Evolutionary conservation across 1,284 basidiomycete genomes (phyloP), one percentile per base, ranked within the genome.

Genomic region (Malassezia furfur): DNA sequence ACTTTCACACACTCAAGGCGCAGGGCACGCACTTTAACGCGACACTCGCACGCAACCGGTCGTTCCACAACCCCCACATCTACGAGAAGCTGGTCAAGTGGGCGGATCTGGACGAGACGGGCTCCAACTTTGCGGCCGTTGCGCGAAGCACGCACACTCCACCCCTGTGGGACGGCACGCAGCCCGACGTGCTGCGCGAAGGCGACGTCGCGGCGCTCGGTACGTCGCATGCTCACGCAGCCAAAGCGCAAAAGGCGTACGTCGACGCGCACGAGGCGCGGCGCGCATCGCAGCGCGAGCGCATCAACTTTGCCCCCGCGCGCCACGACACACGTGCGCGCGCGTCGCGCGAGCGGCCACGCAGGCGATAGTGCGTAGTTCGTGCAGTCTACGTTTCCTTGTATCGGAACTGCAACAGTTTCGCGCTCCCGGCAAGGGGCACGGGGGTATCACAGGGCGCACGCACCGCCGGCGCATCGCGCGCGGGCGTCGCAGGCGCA

Each of bases 21-120:
- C 82, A 85, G n/a, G 78, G 77, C 0, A 84, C 84, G 61, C 91
- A 94, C 72, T 96, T 94, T 78, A 96, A 96, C 74, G 87, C 90
- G 72, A 87, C 87, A 0, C 81, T 98, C 34, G 86, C 91, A 82
- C 81, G 83, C 8, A 89, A 86, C 62, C 84, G 88, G 25, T 83
- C 88, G 0, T 96, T 96, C 76, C 84, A 88, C 28, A 96, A 98
- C 68, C 93, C 93, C 0, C 87, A 94, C 72, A 82, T 96, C 11
- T 93, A 93, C 74, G 80, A 86, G 3, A 88, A 91, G 65, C 82
- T 98, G 1, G 91, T 96, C 85, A 90, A 70, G 87, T 91, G 75
- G 83, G 58, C 93, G 10, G 85, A 85, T 57, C 84, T 94, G 12
- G 85, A 91, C 68, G 93, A 98, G 75, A 82, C 60, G 0, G 60